These are phyloP conservation scores for Zygosaccharomyces siamensis DNA, from an alignment of 805 yeast species.

Conservation along the genomic window DNA sequence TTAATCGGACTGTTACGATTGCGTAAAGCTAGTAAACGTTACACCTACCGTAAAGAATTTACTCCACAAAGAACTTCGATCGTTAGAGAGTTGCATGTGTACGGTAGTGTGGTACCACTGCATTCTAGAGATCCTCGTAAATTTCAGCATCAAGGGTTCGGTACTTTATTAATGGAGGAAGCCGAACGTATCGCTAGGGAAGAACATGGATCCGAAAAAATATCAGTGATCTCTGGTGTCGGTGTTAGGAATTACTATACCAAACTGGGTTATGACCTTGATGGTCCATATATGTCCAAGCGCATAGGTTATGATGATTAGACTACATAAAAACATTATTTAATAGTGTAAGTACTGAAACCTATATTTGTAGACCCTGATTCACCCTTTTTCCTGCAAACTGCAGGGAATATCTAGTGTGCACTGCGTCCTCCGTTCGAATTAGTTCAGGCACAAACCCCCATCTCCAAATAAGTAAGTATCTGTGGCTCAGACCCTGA, in stretches of 20 bases:
- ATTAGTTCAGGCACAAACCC: constrained; percentile 54
- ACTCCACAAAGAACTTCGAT: constrained; percentile 79
- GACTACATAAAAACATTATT: neutral
- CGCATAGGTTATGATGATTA: constrained; percentile 8
- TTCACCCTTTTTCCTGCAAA: constrained; percentile 18
- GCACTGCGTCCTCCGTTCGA: constrained; percentile 14
- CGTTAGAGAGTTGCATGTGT: constrained; percentile 95
- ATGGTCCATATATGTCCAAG: constrained; percentile 98
- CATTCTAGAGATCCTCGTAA: constrained; percentile 96
- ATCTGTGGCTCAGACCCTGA: constrained; percentile 51
- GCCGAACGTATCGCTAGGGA: constrained; percentile 94
- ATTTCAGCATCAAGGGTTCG: constrained; percentile 98
- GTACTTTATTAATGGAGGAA: constrained; percentile 95
- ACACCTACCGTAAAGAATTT: constrained; percentile 88
- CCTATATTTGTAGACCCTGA: neutral
- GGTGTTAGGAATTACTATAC: constrained; percentile 96
- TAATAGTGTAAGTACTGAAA: neutral
- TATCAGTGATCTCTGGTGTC: constrained; percentile 93
- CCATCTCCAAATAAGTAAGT: constrained; percentile 52
- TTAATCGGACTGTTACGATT: constrained; percentile 85
- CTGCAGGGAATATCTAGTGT: constrained; percentile 25
- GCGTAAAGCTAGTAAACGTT: constrained; percentile 80
- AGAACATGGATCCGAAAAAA: constrained; percentile 88
- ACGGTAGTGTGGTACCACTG: constrained; percentile 94
- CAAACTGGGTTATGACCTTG: constrained; percentile 82